Percentiles rank a stretch among this genome's conserved stretches.
Conservation (phyloP, 306 rosid species). For the Cucumis cinereus region DNA sequence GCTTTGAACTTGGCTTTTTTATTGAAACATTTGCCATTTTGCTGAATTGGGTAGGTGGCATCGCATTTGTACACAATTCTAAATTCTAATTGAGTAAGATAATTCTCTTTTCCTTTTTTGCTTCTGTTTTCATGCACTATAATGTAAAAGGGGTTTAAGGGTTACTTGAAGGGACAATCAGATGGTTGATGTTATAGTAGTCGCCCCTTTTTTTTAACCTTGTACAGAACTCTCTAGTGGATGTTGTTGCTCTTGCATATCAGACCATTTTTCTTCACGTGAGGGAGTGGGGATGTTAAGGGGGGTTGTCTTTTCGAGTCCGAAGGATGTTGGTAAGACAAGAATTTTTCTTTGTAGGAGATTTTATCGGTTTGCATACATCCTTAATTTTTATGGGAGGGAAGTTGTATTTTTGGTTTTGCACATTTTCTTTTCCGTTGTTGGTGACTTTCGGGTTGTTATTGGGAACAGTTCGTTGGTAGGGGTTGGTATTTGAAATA, state of each 20-base stretch:
- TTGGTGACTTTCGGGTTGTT: not conserved
- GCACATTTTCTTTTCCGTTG: not conserved
- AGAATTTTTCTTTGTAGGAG: not conserved
- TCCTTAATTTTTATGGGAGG: not conserved
- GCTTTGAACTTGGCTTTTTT: not conserved
- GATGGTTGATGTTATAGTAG: not conserved
- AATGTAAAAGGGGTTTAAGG: not conserved
- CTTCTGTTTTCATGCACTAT: not conserved
- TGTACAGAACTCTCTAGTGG: not conserved
- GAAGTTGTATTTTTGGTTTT: not conserved
- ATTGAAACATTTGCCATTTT: not conserved
- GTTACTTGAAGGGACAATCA: not conserved
- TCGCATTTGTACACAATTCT: not conserved
- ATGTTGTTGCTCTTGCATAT: not conserved
- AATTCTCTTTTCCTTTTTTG: not conserved
- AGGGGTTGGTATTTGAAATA: slow-evolving; percentile 3
- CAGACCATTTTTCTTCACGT: not conserved
- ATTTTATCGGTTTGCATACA: not conserved
- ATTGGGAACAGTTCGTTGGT: not conserved
- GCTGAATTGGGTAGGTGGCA: not conserved
- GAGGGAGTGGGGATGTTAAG: not conserved
- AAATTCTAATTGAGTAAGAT: not conserved
- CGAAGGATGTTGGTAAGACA: not conserved
- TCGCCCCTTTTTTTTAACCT: not conserved
- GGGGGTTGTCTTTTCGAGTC: not conserved